These are phyloP conservation scores for Chaetomium tenue DNA, from an alignment of 495 filamentous ascomycete genomes.

Conservation along the genomic window DNA sequence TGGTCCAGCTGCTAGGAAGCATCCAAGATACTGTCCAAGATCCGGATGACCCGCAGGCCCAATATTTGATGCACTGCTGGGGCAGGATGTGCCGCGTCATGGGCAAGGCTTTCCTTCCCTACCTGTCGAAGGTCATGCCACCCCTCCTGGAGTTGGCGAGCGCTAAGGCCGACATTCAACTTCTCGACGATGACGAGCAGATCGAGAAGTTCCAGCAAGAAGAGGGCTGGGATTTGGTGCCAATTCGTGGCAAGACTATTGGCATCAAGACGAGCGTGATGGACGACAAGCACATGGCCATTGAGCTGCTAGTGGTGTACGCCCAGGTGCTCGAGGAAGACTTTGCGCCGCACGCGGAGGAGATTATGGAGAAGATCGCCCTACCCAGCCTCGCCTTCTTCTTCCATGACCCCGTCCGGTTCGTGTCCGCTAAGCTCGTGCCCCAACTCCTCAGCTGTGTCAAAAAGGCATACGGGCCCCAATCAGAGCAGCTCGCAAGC, in stretches of 20 bases:
- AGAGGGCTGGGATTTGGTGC: conserved; percentile 97
- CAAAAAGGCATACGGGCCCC: conserved; percentile 79
- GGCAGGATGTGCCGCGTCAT: conserved; percentile 97
- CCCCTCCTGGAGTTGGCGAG: conserved; percentile 86
- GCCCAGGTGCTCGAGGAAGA: conserved; percentile 87
- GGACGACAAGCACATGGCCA: conserved; percentile 98
- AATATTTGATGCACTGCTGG: conserved; percentile 99
- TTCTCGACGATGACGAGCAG: conserved; percentile 94
- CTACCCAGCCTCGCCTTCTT: conserved; percentile 95
- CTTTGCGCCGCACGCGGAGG: conserved; percentile 86
- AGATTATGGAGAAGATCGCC: conserved; percentile 96
- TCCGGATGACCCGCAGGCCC: conserved; percentile 91
- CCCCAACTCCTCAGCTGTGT: conserved; percentile 93
- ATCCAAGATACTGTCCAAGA: conserved; percentile 89
- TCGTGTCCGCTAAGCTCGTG: conserved; percentile 90
- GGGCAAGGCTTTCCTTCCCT: conserved; percentile 85
- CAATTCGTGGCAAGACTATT: conserved; percentile 93
- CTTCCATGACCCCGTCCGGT: conserved; percentile 97
- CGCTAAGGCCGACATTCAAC: conserved; percentile 95
- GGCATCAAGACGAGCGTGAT: conserved; percentile 96
- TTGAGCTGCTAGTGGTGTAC: conserved; percentile 95
- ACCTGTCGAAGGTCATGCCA: conserved; percentile 89
- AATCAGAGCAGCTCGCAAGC: conserved; percentile 67
- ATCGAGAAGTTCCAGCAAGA: conserved; percentile 89
- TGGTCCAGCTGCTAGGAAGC: conserved; percentile 80